Percentiles rank a stretch among this genome's conserved stretches.
These are phyloP conservation scores for Saccharomycopsis vini DNA, from an alignment of 805 yeast genomes.

Conservation along the genomic window DNA sequence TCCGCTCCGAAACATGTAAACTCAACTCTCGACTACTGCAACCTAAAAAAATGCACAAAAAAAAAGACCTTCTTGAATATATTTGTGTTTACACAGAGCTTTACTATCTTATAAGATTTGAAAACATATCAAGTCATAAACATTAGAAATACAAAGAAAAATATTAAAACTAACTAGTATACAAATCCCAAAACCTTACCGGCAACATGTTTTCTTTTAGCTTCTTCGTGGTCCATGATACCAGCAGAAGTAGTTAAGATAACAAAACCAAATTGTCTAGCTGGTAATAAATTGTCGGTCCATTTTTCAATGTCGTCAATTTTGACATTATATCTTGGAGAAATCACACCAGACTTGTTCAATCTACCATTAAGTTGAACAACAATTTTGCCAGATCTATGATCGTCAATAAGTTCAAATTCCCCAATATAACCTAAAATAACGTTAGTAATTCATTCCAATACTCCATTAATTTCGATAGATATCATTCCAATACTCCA, in stretches of 20 bases:
- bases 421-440: slow-evolving; percentile 84
- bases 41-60: no score
- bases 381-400: slow-evolving; percentile 97
- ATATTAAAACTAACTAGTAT: slow-evolving; percentile 42
- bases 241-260: slow-evolving; percentile 98
- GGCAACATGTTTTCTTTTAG: slow-evolving; percentile 98
- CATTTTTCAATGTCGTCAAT: slow-evolving; percentile 93
- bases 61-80: no score
- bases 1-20: no score
- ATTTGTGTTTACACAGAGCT: no score
- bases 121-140: no score
- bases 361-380: slow-evolving; percentile 95
- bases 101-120: no score
- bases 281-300: slow-evolving; percentile 97
- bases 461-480: not conserved
- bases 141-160: no score
- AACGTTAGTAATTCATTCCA: not conserved
- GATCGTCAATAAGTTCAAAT: slow-evolving; percentile 97
- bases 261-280: slow-evolving; percentile 98
- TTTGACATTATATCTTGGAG: slow-evolving; percentile 97
- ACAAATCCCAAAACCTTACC: slow-evolving; percentile 98
- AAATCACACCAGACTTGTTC: slow-evolving; percentile 97
- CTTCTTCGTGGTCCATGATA: slow-evolving; percentile 99
- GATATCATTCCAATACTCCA: not conserved
- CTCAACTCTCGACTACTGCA: no score